Evolutionary conservation across 2,329 filamentous ascomycete genomes (phyloP).

Genomic region (Claviceps spartinae): DNA sequence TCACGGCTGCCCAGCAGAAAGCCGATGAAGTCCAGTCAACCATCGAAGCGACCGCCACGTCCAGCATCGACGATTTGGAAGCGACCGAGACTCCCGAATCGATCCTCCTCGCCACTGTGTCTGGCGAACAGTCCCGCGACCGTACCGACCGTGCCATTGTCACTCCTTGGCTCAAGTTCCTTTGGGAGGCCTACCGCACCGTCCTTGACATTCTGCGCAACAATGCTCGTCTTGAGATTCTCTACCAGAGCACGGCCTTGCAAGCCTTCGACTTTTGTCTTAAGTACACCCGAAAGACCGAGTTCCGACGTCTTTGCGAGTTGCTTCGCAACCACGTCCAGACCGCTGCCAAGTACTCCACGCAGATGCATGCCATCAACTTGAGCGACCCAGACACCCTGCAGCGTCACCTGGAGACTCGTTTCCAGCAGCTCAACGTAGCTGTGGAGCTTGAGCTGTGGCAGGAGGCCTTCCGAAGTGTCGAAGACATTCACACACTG

Average conservation of each 20-base stretch:
- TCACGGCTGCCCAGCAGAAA: constrained; percentile 88
- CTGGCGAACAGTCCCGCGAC: constrained; percentile 92
- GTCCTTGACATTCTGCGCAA: constrained; percentile 98
- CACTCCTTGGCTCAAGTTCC: constrained; percentile 97
- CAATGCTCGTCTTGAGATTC: constrained; percentile 91
- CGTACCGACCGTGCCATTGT: constrained; percentile 96
- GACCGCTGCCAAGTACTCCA: constrained; percentile 96
- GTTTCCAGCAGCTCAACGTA: constrained; percentile 96
- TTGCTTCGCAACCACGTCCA: constrained; percentile 96
- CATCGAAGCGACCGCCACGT: constrained; percentile 56
- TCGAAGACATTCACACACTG: constrained; percentile 96
- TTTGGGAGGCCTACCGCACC: constrained; percentile 98
- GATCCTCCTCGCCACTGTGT: constrained; percentile 93
- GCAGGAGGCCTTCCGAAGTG: constrained; percentile 98
- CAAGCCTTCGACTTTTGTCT: constrained; percentile 98
- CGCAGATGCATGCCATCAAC: constrained; percentile 99
- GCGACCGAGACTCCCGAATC: constrained; percentile 96
- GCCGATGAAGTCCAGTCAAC: constrained; percentile 87
- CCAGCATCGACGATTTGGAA: constrained; percentile 87
- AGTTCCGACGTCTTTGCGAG: constrained; percentile 97
- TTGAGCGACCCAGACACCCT: constrained; percentile 93
- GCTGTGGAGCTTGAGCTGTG: constrained; percentile 95
- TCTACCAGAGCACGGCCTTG: constrained; percentile 96
- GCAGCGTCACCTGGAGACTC: constrained; percentile 92
- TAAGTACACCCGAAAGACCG: constrained; percentile 96